These are phyloP conservation scores for Apiospora aurea DNA, from an alignment of 2,329 filamentous ascomycete species.

Conservation along the genomic window DNA sequence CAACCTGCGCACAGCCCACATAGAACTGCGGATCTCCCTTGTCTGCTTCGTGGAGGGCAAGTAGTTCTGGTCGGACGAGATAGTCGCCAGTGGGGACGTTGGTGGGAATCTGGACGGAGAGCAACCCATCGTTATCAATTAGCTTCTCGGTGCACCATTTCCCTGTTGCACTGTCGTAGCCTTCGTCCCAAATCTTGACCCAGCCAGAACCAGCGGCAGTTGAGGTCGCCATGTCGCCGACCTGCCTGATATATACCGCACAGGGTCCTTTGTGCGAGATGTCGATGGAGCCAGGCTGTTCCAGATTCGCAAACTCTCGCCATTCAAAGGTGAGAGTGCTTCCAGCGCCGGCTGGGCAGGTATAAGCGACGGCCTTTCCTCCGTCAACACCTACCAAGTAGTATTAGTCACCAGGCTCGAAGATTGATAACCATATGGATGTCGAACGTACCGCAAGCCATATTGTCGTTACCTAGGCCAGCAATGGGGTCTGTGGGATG, in stretches of 20 bases:
- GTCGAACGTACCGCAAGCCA: conserved; percentile 71
- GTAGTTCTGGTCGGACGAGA: conserved; percentile 73
- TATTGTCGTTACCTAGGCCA: conserved; percentile 63
- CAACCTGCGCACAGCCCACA: conserved; percentile 75
- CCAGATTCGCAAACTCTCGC: conserved; percentile 65
- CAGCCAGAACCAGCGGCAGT: conserved; percentile 70
- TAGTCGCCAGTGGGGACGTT: conserved; percentile 72
- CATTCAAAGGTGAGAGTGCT: conserved; percentile 71
- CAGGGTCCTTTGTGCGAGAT: conserved; percentile 66
- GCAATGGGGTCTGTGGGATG: conserved; percentile 65
- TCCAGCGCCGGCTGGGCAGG: conserved; percentile 58
- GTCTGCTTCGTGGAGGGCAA: conserved; percentile 71
- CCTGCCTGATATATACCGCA: conserved; percentile 76
- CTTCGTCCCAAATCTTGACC: conserved; percentile 81
- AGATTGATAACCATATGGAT: conserved; percentile 50
- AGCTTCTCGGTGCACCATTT: conserved; percentile 77
- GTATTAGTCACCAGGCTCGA: conserved; percentile 32
- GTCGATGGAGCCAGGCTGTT: conserved; percentile 63
- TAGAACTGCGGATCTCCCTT: conserved; percentile 75
- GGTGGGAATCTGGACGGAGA: conserved; percentile 67
- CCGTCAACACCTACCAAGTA: conserved; percentile 7
- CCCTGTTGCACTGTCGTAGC: conserved; percentile 61
- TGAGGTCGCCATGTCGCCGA: conserved; percentile 60
- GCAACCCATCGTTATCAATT: conserved; percentile 67
- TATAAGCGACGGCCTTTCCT: conserved; percentile 50